Evolutionary conservation across 495 filamentous ascomycete species (phyloP), one percentile per base, ranked within the genome.

Genomic region (Lichina pygmaea): DNA sequence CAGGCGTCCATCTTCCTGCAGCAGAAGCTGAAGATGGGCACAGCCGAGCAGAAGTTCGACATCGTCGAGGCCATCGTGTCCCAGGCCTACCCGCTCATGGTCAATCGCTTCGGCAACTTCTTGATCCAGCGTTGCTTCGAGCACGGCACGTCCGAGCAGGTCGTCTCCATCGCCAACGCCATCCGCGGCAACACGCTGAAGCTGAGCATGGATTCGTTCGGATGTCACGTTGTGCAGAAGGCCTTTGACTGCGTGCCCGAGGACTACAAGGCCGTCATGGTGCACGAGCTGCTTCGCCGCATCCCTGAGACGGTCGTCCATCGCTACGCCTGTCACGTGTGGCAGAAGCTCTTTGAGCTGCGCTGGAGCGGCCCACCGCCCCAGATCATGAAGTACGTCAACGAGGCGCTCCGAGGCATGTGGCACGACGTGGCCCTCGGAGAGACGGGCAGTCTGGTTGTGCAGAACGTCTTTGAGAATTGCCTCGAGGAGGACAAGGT

Each of bases 391-490:
- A 79, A 78, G 53, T 92, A 86, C 53, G 89, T 97, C 56, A 97
- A 97, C 55, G 89, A 97, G 50, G 78, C 89, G 33, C 68, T 97
- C 33, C 72, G 73, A 49, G 89, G 86, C 44, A 94, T 94, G 83
- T 97, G 89, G 89, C 86, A 95, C 53, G 86, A 97, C 53, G 89
- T 95, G 51, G 91, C 89, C 34, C 64, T 93, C 37, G 89, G 89
- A 17, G 89, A 97, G 64, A 97, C 89, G 8, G 89, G 89, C 42
- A 95, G 89, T 54, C 66, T 97, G 51, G 89, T 97, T 33, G 89
- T 97, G 46, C 89, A 97, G 61, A 97, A 97, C 56, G 95, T 97
- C 53, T 95, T 97, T 56, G 89, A 97, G 61, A 97, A 97, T 54
- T 97, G 89, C 55, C 71, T 97, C 11, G 89, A 97, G 53, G 86